Evolutionary conservation across 129 eudicot genomes (phyloP).

Genomic region (Heracleum sosnowskyi): DNA sequence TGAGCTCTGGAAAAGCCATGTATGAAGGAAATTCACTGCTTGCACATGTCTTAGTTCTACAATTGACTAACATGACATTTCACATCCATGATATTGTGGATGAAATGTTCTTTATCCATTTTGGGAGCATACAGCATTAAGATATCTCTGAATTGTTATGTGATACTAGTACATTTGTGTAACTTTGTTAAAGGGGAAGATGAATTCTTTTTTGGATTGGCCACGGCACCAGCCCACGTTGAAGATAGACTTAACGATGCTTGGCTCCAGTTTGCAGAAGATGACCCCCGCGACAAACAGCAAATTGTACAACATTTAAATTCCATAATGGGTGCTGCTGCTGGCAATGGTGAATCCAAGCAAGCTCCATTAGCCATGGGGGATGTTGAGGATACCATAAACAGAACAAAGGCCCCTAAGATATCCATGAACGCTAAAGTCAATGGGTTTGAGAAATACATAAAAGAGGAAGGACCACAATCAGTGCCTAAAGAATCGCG

Average conservation of each 20-base stretch:
- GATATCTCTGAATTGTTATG: neutral
- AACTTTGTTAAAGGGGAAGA: slow-evolving; percentile 43
- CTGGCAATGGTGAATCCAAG: slow-evolving; percentile 83
- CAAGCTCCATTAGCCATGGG: slow-evolving; percentile 26
- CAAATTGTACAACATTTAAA: slow-evolving; percentile 30
- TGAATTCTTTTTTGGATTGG: slow-evolving; percentile 95
- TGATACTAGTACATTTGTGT: slow-evolving; percentile 1
- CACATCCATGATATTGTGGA: neutral
- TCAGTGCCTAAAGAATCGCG: slow-evolving; percentile 34
- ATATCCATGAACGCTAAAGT: slow-evolving; percentile 90
- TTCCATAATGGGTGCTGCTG: slow-evolving; percentile 48
- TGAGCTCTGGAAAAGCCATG: too few species aligned
- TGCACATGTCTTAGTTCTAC: too few species aligned
- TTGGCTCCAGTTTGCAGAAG: slow-evolving; percentile 97
- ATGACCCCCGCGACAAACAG: slow-evolving; percentile 36
- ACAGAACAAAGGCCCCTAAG: slow-evolving; percentile 48
- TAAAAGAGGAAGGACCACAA: slow-evolving; percentile 48
- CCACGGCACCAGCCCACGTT: slow-evolving; percentile 99
- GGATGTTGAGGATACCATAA: slow-evolving; percentile 25
- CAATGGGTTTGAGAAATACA: slow-evolving; percentile 63
- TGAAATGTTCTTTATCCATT: neutral
- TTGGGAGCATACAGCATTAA: neutral
- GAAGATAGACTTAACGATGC: slow-evolving; percentile 95
- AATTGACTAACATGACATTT: neutral
- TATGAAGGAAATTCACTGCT: too few species aligned